Evolutionary conservation across 2,329 filamentous ascomycete genomes (phyloP).

Genomic region (Paecilomyces fulvus): DNA sequence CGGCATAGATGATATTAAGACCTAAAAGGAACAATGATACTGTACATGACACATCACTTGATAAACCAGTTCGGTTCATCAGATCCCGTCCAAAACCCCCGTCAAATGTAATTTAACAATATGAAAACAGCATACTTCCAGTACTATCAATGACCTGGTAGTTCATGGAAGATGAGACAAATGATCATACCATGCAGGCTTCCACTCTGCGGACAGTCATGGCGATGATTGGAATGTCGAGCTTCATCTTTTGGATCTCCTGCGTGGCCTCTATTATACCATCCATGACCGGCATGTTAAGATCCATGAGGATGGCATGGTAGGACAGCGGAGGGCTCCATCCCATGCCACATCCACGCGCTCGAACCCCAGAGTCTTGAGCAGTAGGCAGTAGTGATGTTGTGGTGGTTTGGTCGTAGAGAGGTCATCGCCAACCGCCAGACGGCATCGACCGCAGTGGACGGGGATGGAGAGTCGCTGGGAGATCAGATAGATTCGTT

Average conservation of each 20-base stretch:
- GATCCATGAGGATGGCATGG: constrained; percentile 40
- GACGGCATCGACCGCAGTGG: not conserved
- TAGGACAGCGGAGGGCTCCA: constrained; percentile 37
- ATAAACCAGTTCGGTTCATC: not conserved
- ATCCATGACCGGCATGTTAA: constrained; percentile 41
- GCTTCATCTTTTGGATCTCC: constrained; percentile 31
- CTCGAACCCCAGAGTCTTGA: constrained; percentile 33
- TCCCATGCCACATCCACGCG: constrained; percentile 36
- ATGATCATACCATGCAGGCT: no score
- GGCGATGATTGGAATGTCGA: constrained; percentile 44
- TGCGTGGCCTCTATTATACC: constrained; percentile 38
- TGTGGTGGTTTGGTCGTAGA: not conserved
- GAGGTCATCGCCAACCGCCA: not conserved
- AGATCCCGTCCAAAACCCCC: not conserved
- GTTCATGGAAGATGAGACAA: not conserved
- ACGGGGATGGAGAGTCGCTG: no score
- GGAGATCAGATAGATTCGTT: no score
- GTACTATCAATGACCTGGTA: not conserved
- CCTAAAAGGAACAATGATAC: not conserved
- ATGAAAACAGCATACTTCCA: not conserved
- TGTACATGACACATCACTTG: not conserved
- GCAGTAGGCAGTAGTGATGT: constrained; percentile 8
- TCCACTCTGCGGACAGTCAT: constrained; percentile 50
- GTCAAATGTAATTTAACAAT: not conserved
- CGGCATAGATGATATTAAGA: not conserved